phyloP scores from a whole-genome alignment of 306 rosid species.

The Nissolia schottii region DNA sequence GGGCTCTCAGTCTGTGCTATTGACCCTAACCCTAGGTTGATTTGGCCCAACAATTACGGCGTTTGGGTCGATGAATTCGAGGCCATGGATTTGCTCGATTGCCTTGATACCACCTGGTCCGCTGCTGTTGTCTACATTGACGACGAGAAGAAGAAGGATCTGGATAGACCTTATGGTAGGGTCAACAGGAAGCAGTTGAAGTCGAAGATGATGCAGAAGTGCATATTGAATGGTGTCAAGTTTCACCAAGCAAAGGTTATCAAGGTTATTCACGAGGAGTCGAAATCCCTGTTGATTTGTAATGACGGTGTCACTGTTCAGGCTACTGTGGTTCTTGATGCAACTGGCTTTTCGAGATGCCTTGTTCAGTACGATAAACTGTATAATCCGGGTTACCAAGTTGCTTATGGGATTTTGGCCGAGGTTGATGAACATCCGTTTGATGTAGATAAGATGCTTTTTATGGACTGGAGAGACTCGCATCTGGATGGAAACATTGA shows the following conservation, averaged over 20 bases:
- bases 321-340: slow-evolving; percentile 93
- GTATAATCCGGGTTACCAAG: slow-evolving; percentile 96
- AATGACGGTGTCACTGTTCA: slow-evolving; percentile 85
- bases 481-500: slow-evolving; percentile 49
- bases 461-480: slow-evolving; percentile 99
- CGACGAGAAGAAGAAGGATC: slow-evolving; percentile 58
- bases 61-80: slow-evolving; percentile 99
- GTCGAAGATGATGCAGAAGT: slow-evolving; percentile 88
- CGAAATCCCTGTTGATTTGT: slow-evolving; percentile 73
- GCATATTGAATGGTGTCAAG: slow-evolving; percentile 80
- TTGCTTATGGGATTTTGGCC: slow-evolving; percentile 94
- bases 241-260: slow-evolving; percentile 88
- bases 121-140: slow-evolving; percentile 83
- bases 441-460: slow-evolving; percentile 90
- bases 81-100: slow-evolving; percentile 91
- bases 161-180: slow-evolving; percentile 90
- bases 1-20: slow-evolving; percentile 90
- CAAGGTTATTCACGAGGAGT: slow-evolving; percentile 82
- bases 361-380: slow-evolving; percentile 91
- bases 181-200: slow-evolving; percentile 89
- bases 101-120: slow-evolving; percentile 95
- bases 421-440: slow-evolving; percentile 94
- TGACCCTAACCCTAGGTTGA: slow-evolving; percentile 80
- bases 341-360: slow-evolving; percentile 92
- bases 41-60: slow-evolving; percentile 98